These are phyloP conservation scores for Canavalia ensiformis DNA, from an alignment of 306 rosid genomes.

Conservation along the genomic window DNA sequence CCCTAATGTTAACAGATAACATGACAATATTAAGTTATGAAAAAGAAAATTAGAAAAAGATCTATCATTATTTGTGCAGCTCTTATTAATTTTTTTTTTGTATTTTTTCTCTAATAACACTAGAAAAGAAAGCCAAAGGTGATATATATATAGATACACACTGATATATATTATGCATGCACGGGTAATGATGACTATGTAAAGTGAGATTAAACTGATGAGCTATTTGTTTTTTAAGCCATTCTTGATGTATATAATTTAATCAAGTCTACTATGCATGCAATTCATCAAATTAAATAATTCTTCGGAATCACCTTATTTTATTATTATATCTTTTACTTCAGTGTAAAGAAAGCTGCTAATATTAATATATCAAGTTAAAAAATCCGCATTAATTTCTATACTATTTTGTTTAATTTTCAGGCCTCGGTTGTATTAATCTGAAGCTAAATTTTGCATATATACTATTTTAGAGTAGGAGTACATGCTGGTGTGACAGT, in stretches of 20 bases:
- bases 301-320: background rate
- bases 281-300: background rate
- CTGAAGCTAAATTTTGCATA: background rate
- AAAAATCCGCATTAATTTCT: conserved; percentile 1
- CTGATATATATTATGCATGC: background rate
- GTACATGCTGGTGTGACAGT: conserved; percentile 44
- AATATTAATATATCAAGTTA: background rate
- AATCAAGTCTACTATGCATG: background rate
- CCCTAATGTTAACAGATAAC: background rate
- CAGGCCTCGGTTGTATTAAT: background rate
- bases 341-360: conserved; percentile 20
- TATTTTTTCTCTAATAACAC: background rate
- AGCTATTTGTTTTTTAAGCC: background rate
- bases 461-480: background rate
- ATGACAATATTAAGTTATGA: background rate
- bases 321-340: background rate
- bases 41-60: background rate
- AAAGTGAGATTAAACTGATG: background rate
- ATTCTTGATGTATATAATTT: background rate
- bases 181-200: background rate
- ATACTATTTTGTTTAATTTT: background rate
- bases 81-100: background rate
- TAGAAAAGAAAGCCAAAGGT: background rate
- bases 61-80: background rate
- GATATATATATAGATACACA: background rate